Evolutionary conservation across 2,329 filamentous ascomycete species (phyloP), one percentile per base, ranked within the genome.

Genomic region (Pseudonectria buxi): DNA sequence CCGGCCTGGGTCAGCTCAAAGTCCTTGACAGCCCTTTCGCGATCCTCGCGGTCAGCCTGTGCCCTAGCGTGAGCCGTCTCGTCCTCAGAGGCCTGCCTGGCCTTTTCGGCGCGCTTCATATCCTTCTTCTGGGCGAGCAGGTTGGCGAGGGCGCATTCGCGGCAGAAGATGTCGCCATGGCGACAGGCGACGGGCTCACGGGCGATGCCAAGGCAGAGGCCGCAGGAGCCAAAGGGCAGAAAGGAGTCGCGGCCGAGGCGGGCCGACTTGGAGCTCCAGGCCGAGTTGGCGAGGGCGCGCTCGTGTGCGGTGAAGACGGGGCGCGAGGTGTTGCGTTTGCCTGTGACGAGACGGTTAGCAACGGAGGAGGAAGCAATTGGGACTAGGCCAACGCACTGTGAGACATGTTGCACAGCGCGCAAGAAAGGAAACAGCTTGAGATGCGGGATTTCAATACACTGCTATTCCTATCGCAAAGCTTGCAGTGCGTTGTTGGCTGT

Each of bases 271-370:
- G 82, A 78, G 49, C 82, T 79, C 88, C 92, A 96, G 49, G 80
- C 78, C 13, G 77, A 75, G 54, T 88, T 86, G 41, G 94, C 83
- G 32, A 90, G 76, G 33, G 76, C 75, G 47, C 92, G 82, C 66
- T 96, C 92, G 65, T 95, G 80, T 15, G 87, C 81, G 24, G 92
- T 96, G 70, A 96, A 96, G 63, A 95, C 88, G 28, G 88, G 81
- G 29, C 90, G 80, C 29, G 86, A 90, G 29, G 88, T 94, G 65
- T 95, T 95, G 51, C 87, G 79, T 68, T 95, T 94, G 56, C 76
- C 76, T 80, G 36, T 35, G 15, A 11, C 26, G n/a, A 24, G 26
- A 15, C 9, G 14, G 18, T 25, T 12, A 16, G 14, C 11, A 22
- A 11, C 24, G 27, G 14, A 16, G 14, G 16, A 26, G 24, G 15